Evolutionary conservation across 2,329 filamentous ascomycete species (phyloP), one percentile per base, ranked within the genome.

Genomic region (Colletotrichum truncatum): DNA sequence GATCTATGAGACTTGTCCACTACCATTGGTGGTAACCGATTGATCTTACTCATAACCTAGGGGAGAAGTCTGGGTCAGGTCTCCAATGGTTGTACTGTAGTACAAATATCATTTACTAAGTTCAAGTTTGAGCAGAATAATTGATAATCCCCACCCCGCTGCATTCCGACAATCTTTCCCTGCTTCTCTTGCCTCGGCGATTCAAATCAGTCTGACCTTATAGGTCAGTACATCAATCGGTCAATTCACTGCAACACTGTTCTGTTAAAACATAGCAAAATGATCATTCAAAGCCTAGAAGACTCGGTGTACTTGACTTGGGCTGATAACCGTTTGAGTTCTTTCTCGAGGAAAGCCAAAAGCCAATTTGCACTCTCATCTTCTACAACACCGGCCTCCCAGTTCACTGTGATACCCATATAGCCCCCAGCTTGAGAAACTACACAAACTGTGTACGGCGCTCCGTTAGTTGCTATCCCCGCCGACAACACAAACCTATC

Each of bases 361-460:
- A 39, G 49, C 32, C 49, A 39, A 11, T 53, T 21, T 12, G 32
- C 49, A 39, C 23, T 39, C 21, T 53, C 34, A 28, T 53, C 34
- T 16, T 53, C 34, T 14, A 53, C 32, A 28, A 53, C 21, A 6
- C 49, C 49, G 9, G 32, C 10, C 49, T 30, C 34, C 49, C 49
- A 53, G 8, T 53, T 53, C 32, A 53, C 32, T 7, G 49, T 53
- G 49, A 53, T 39, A 10, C 30, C 16, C 49, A 53, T 53, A n/a
- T 28, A 11, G 26, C 49, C 49, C 34, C 34, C 5, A 3, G 32
- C 49, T 10, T 36, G 6, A 16, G 49, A 53, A 18, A 38, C 18
- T 10, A 38, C 30, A 38, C 49, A 53, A 39, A 53, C 11, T 6
- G 49, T 38, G 21, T 53, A 53, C n/a, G 49, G 49, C 11, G 49